These are phyloP conservation scores for Leishmania tropica DNA, from an alignment of 208 protist species.

Conservation along the genomic window DNA sequence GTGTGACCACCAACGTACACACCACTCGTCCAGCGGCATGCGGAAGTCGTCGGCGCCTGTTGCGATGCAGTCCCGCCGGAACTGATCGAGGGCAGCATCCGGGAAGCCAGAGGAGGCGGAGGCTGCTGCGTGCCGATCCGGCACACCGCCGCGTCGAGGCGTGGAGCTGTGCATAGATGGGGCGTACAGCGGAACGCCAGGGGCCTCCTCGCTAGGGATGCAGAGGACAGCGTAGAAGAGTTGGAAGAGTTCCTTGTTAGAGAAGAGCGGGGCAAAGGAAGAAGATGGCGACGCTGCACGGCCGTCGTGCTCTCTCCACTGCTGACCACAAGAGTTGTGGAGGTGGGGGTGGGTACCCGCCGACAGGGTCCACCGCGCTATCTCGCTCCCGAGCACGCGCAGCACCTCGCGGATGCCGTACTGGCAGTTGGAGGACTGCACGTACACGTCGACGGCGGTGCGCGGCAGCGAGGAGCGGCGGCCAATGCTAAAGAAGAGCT, in stretches of 20 bases:
- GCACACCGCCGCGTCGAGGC: not conserved
- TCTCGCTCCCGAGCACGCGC: constrained; percentile 21
- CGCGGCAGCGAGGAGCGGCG: constrained; percentile 22
- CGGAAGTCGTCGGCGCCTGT: not conserved
- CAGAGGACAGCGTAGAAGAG: constrained; percentile 19
- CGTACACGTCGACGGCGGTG: constrained; percentile 15
- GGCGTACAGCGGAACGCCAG: constrained; percentile 9
- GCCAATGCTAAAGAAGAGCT: constrained; percentile 23
- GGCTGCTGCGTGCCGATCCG: not conserved
- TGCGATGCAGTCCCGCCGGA: constrained; percentile 11
- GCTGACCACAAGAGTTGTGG: not conserved
- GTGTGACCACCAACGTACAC: constrained; percentile 43
- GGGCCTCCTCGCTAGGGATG: constrained; percentile 34
- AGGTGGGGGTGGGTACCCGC: not conserved
- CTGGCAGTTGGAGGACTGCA: constrained; percentile 20
- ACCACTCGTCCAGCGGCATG: constrained; percentile 56
- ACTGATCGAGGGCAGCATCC: not conserved
- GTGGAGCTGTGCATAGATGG: not conserved
- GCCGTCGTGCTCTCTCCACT: not conserved
- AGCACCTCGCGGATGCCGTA: constrained; percentile 28
- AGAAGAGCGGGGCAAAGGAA: not conserved
- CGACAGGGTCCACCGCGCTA: not conserved
- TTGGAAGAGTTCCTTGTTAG: constrained; percentile 17
- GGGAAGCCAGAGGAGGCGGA: not conserved
- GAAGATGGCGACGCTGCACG: not conserved